phyloP scores from a whole-genome alignment of 2,329 filamentous ascomycete genomes.

The Bertia moriformis region DNA sequence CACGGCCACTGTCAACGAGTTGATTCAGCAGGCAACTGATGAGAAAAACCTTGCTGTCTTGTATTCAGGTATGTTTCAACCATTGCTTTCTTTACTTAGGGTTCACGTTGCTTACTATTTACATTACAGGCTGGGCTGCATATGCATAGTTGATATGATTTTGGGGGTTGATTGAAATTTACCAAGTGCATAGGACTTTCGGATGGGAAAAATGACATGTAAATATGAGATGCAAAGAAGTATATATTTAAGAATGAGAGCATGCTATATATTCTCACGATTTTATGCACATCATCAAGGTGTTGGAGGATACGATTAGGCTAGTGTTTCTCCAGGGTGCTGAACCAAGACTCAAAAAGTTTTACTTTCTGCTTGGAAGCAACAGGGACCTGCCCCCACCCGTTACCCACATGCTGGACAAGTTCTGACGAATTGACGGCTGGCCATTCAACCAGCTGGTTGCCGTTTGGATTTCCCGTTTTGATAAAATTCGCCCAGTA shows the following conservation, averaged over 20 bases:
- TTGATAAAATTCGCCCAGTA: conserved; percentile 10
- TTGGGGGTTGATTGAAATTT: no score
- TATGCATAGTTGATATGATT: not conserved
- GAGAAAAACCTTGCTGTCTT: conserved; percentile 82
- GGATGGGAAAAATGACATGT: no score
- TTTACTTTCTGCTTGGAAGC: no score
- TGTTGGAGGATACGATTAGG: no score
- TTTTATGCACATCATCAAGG: no score
- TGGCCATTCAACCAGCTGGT: conserved; percentile 1
- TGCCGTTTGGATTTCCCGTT: conserved; percentile 6
- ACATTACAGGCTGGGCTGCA: not conserved
- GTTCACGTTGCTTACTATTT: not conserved
- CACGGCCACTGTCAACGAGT: conserved; percentile 84
- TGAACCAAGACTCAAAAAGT: no score
- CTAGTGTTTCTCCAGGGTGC: no score
- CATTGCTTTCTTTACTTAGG: not conserved
- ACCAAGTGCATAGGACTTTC: no score
- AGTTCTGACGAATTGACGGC: no score
- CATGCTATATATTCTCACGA: no score
- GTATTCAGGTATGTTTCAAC: conserved; percentile 39
- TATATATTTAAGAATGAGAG: not conserved
- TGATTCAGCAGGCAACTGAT: conserved; percentile 91
- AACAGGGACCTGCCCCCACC: no score
- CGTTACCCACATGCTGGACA: no score
- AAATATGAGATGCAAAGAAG: not conserved